Evolutionary conservation across 2,329 filamentous ascomycete genomes (phyloP).

Genomic region (Ilyonectria sp.): DNA sequence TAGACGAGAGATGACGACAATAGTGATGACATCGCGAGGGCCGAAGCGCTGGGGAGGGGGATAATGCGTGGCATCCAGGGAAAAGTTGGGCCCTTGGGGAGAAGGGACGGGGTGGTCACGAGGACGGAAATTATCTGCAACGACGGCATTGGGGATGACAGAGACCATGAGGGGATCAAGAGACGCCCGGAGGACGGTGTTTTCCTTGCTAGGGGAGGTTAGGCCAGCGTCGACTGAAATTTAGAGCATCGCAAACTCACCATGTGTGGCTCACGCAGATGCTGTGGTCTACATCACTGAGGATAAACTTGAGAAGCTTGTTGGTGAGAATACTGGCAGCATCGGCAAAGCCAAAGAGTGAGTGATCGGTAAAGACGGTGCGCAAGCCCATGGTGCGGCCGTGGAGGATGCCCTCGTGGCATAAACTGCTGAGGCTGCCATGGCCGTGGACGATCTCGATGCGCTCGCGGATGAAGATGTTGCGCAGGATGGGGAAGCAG

Average conservation of each 20-base stretch:
- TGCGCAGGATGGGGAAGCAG: constrained; percentile 97
- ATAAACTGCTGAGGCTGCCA: constrained; percentile 91
- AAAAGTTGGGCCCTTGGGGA: constrained; percentile 52
- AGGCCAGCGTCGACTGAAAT: constrained; percentile 20
- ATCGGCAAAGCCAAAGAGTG: constrained; percentile 96
- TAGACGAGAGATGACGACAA: constrained; percentile 95
- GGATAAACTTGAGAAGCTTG: constrained; percentile 94
- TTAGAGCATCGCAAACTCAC: constrained; percentile 62
- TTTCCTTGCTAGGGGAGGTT: constrained; percentile 82
- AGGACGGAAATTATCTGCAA: constrained; percentile 95
- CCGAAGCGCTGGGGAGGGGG: constrained; percentile 78
- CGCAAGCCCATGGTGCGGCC: constrained; percentile 95
- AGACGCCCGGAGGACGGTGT: constrained; percentile 94
- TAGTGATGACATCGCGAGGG: constrained; percentile 90
- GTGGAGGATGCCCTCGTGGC: constrained; percentile 95
- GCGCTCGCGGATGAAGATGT: constrained; percentile 93
- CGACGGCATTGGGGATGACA: constrained; percentile 97
- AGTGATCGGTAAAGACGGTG: constrained; percentile 98
- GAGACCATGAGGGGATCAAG: constrained; percentile 97
- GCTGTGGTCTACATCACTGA: constrained; percentile 98
- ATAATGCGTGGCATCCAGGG: constrained; percentile 52
- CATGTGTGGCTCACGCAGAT: constrained; percentile 99
- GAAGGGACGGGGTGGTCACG: constrained; percentile 58
- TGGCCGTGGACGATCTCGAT: constrained; percentile 99
- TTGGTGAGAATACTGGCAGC: constrained; percentile 96